phyloP scores from a whole-genome alignment of 2,329 filamentous ascomycete species.

The Canariomyces notabilis region DNA sequence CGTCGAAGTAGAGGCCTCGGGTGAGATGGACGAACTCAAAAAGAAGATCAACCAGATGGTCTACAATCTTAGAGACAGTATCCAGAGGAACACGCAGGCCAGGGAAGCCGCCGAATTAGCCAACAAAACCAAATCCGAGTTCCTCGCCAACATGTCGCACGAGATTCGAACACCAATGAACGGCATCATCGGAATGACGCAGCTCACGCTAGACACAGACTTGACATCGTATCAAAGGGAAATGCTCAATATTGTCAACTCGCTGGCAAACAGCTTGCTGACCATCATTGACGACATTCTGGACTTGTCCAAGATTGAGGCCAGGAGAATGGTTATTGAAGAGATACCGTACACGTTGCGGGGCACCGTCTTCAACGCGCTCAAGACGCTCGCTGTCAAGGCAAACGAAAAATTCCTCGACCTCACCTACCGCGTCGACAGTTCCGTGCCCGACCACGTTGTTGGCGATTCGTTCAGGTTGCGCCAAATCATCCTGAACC shows the following conservation, averaged over 20 bases:
- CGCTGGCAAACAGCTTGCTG: conserved; percentile 88
- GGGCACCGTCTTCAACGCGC: conserved; percentile 91
- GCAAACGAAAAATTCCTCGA: conserved; percentile 94
- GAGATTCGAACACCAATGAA: conserved; percentile 97
- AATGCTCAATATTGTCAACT: conserved; percentile 98
- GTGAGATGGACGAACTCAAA: conserved; percentile 98
- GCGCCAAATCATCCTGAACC: conserved; percentile 91
- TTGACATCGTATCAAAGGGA: conserved; percentile 92
- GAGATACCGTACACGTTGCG: conserved; percentile 94
- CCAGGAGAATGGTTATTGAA: conserved; percentile 96
- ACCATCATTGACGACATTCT: conserved; percentile 90
- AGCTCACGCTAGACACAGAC: conserved; percentile 90
- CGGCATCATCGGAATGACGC: conserved; percentile 97
- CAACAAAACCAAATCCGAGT: conserved; percentile 97
- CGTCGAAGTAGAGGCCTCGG: conserved; percentile 93
- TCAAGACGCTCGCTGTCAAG: conserved; percentile 95
- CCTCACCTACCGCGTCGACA: conserved; percentile 89
- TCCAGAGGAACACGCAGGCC: conserved; percentile 92
- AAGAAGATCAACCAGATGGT: conserved; percentile 99
- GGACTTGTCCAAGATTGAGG: conserved; percentile 79
- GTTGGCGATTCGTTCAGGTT: conserved; percentile 95
- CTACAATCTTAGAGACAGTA: conserved; percentile 88
- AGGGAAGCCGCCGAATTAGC: conserved; percentile 93
- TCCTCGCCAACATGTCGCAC: conserved; percentile 98
- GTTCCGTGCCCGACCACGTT: conserved; percentile 88